Evolutionary conservation across 176 grass and related monocot genomes (phyloP), one percentile per base, ranked within the genome.

Genomic region (Musa acuminata): DNA sequence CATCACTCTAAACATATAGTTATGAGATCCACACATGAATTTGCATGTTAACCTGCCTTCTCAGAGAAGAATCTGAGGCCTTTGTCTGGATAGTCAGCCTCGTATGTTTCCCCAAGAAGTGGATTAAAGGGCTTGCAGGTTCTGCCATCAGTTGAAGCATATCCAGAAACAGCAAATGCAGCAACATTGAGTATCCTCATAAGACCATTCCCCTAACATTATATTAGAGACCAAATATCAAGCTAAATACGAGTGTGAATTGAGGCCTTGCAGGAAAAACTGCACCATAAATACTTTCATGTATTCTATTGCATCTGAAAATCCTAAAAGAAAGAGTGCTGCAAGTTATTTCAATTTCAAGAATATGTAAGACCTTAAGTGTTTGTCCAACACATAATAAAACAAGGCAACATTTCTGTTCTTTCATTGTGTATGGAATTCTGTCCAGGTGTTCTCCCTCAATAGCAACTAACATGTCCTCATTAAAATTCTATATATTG

Each of bases 111-210:
- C 23, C 96, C 96, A 25, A 99, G 84, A 77, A 99, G 84, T 71
- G 96, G 96, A 81, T 99, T 99, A 75, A 99, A 99, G 35, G 96
- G 96, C 73, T 99, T 99, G 62, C 91, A 99, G 63, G 86, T 89
- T 80, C 96, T 88, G 51, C 96, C 96, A 53, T 99, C 96, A 11
- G 96, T 99, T 71, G 96, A 99, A 59, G 96, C 91, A 82, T 99
- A 99, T 77, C 91, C 91, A 77, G 96, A 99, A 85, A 99, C 91
- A 74, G 96, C 96, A 95, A 99, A 99, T 79, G 96, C 96, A 78
- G 96, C 88, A 75, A 99, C 84, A 67, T 81, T 85, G 80, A 99
- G 90, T 75, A 91, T 93, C 83, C 96, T 94, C 96, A 99, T 94
- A 66, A 99, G 88, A 78, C 84, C 75, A 80, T 95, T 86, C 26